Base-by-base conservation (phyloP, 768 basidiomycete species). In the Naganishia kalamii region DNA sequence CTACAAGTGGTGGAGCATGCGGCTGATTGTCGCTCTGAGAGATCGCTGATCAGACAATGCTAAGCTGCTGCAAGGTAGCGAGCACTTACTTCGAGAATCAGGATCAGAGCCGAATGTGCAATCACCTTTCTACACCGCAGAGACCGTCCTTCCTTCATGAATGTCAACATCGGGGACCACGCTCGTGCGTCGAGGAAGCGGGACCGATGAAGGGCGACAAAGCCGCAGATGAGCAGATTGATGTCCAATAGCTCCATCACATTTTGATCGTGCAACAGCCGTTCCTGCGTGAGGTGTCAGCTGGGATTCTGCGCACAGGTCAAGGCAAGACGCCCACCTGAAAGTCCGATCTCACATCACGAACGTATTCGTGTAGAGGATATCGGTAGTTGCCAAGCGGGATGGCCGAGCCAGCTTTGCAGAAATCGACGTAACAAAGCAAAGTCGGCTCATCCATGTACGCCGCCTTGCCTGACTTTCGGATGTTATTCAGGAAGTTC, bases 381-480 rank as follows among this genome's bases (percentile, higher is more conserved):
- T 41, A 52, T 54, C 41, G 50, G 23, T 25, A n/a, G 29, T n/a
- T n/a, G 37, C 50, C 29, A 12, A 64, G 19, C 13, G 63, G 63
- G 25, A 64, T 57, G 25, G 25, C 29, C 3, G 63, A 43, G 19
- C 50, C 63, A 3, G 63, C 63, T 54, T 52, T 51, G 44, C 63
- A 64, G 32, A 52, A 51, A 47, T 64, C 47, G 25, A 64, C 52
- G 19, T 64, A 64, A 19, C 50, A 51, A 21, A 52, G 63, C 15
- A 64, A 25, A 15, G 52, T 52, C 6, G 63, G 37, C n/a, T 64
- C 63, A 30, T 52, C 63, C 43, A 64, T 52, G 41, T 41, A 52
- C n/a, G 63, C 54, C 15, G 69, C 29, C 40, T 70, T 69, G 0
- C 70, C 43, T 0, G 64, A 48, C 7, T 84, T 87, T 43, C 68